Base-by-base conservation (phyloP, 768 basidiomycete species). In the Lentinula raphanica region DNA sequence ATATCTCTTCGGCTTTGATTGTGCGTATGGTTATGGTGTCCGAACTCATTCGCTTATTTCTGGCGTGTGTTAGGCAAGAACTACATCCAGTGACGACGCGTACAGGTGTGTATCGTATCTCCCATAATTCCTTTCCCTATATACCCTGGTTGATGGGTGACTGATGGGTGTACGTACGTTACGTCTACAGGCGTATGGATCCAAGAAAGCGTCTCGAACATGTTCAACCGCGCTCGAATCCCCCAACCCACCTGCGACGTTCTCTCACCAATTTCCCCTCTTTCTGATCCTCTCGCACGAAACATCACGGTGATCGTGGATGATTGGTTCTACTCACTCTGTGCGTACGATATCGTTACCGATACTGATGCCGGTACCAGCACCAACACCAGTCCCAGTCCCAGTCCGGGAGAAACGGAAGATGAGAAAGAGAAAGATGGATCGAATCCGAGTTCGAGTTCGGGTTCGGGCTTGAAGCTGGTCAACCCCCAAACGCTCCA, bases 211-310 rank as follows among this genome's bases (percentile, higher is more conserved):
- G 78, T 79, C 1, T 72, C 80, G 3, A 82, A 76, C 60, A 78
- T 89, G 72, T 98, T 92, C 77, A 90, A 91, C 65, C 76, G 80
- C 28, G 86, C 81, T 32, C 87, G 95, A 25, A 79, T 94, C 36
- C 95, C 95, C 2, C 76, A 80, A 45, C 75, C 67, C 2, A 72
- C 71, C 39, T 88, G 84, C 60, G 95, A 98, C 70, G 71, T 73
- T 11, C 72, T 90, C 51, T 83, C 85, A 19, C 71, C 78, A 23
- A 65, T 71, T 1, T 79, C 84, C 1, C 63, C 77, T 1, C 62
- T 75, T 2, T 67, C 75, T 23, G 73, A 80, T 8, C 76, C 78
- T 21, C 68, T 75, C 36, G 77, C 87, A 25, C 78, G 78, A 3
- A 84, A 84, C 62, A 71, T 94, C 45, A 74, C 88, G 23, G 74